Evolutionary conservation across 306 rosid genomes (phyloP), one percentile per base, ranked within the genome.

Genomic region (Vigna nakashimae): DNA sequence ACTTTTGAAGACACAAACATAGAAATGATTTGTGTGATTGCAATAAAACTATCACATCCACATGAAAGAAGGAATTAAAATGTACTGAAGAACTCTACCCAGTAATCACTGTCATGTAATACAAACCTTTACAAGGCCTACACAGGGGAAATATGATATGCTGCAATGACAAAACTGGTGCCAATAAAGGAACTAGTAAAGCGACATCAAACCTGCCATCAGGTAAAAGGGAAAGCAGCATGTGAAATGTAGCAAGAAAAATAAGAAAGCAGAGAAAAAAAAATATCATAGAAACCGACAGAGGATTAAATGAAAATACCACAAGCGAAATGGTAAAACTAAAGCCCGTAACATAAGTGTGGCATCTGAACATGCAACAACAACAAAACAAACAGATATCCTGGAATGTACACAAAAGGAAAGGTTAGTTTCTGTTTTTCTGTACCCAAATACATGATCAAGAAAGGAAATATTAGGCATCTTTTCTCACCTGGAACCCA

Each of bases 281-380:
- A 20, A 1, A 46, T 40, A 65, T 46, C 50, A 68, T 36, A 58
- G 73, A 78, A 75, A 30, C 28, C 20, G 28, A 71, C 38, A 59
- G 79, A 59, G 79, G 72, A 45, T 65, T 49, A 69, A 64, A 50
- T 36, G 76, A 52, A 28, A 74, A 53, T 92, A 95, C 98, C 98
- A 95, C 84, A 95, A 83, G 55, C 97, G 91, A 75, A 75, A 82
- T n/a, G 98, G 98, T 84, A 95, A 85, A 82, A 95, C 75, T 76
- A 92, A 80, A 80, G 98, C 97, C 73, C 96, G 86, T 55, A 95
- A 82, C 52, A 87, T 71, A 58, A 95, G 88, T 24, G 99, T 91
- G 60, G 99, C 98, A 84, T 95, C 96, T 82, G 98, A 95, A 78
- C 97, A 95, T 72, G 99, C 90, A 49, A 92, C 90, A 9, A 82